Percentiles rank a stretch among this genome's conserved stretches.
Conservation (phyloP, 306 rosid genomes). For the Casuarina equisetifolia region DNA sequence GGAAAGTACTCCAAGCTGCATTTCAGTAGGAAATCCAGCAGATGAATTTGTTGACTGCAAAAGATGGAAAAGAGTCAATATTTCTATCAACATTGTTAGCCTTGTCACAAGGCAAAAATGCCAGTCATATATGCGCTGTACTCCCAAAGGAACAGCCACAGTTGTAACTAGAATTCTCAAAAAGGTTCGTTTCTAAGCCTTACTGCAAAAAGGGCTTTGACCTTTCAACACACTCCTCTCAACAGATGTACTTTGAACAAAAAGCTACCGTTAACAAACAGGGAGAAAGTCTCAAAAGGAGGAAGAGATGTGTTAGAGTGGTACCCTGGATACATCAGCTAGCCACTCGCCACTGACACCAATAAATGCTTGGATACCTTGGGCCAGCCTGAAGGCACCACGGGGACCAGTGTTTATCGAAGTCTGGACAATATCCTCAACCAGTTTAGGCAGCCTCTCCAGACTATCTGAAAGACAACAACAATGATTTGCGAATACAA, state of each 20-base stretch:
- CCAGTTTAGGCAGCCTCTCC: slow-evolving; percentile 72
- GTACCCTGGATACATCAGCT: slow-evolving; percentile 67
- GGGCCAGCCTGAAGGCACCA: slow-evolving; percentile 80
- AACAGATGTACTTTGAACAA: background rate
- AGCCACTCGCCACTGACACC: slow-evolving; percentile 97
- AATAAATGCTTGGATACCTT: slow-evolving; percentile 82
- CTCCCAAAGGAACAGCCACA: too few relatives aligned
- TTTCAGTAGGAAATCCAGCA: slow-evolving; percentile 57
- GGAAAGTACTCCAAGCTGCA: slow-evolving; percentile 81
- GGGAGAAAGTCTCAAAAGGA: background rate
- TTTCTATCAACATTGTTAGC: background rate
- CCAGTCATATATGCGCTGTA: background rate
- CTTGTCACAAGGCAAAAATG: too few relatives aligned
- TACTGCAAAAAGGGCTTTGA: background rate
- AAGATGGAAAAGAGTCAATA: slow-evolving; percentile 31
- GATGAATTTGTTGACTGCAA: slow-evolving; percentile 70
- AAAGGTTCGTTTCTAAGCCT: background rate
- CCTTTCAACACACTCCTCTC: background rate
- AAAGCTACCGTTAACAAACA: background rate
- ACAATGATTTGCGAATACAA: slow-evolving; percentile 6
- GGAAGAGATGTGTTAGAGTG: background rate
- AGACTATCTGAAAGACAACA: slow-evolving; percentile 52
- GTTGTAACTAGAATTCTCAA: too few relatives aligned
- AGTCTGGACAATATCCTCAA: slow-evolving; percentile 90
- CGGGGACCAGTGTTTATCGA: slow-evolving; percentile 85